Evolutionary conservation across 805 yeast species (phyloP).

Genomic region (Metschnikowia aberdeeniae): DNA sequence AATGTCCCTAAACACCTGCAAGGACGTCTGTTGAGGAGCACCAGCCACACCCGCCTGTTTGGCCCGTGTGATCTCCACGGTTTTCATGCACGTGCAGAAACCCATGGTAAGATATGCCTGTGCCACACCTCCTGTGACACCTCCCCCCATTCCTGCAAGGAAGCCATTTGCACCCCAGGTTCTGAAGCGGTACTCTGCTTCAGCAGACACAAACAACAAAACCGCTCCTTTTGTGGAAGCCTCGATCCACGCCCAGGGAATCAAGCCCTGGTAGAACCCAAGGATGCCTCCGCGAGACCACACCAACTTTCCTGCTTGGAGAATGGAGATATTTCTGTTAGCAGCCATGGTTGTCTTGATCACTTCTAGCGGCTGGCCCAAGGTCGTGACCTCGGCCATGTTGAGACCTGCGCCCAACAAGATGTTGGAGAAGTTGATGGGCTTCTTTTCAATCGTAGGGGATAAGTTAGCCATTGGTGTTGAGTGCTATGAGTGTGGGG

Average conservation of each 20-base stretch:
- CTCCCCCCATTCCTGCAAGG: conserved; percentile 89
- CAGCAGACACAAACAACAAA: conserved; percentile 84
- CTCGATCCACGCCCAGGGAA: conserved; percentile 99
- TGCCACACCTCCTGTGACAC: conserved; percentile 92
- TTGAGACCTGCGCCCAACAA: conserved; percentile 91
- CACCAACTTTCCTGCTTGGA: conserved; percentile 66
- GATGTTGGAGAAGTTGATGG: conserved; percentile 83
- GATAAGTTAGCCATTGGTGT: conserved; percentile 2
- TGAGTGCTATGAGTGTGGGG: no score
- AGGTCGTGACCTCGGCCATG: conserved; percentile 75
- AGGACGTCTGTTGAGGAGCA: conserved; percentile 62
- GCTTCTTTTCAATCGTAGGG: conserved; percentile 62
- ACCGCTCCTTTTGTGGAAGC: conserved; percentile 99
- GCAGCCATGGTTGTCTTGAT: conserved; percentile 98
- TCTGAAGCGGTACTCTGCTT: conserved; percentile 77
- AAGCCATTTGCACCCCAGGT: conserved; percentile 61
- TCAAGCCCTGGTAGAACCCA: conserved; percentile 95
- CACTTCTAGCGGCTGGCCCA: conserved; percentile 97
- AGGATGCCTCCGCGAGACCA: conserved; percentile 91
- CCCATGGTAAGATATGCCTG: conserved; percentile 98
- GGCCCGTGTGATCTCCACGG: conserved; percentile 91
- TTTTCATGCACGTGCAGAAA: conserved; percentile 98
- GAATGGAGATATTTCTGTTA: conserved; percentile 66
- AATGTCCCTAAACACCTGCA: conserved; percentile 82
- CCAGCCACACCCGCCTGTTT: conserved; percentile 69